Evolutionary conservation across 306 rosid genomes (phyloP), one percentile per base, ranked within the genome.

Genomic region (Morella rubra): DNA sequence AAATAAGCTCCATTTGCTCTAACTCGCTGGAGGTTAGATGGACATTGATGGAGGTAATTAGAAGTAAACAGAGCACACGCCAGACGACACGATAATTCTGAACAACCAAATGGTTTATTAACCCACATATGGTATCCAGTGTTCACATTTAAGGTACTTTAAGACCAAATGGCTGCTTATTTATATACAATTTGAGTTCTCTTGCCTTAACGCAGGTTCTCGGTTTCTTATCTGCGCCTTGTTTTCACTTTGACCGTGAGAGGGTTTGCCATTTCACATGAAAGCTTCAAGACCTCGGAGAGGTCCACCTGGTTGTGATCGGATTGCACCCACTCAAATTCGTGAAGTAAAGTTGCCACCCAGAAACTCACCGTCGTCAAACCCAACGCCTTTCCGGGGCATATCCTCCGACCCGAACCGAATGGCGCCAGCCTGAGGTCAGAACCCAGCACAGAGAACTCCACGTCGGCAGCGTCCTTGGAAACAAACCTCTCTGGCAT

Each of bases 221-320:
- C 8, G 8, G 6, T 64, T n/a, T 66, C 32, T 42, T 10, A 13
- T 49, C 51, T 41, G 20, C 85, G 91, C 88, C 97, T 90, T 0
- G 88, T 87, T 41, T 79, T 81, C 58, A 87, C 80, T 44, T 74
- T 52, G 8, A 83, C 93, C 0, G 45, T 66, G 3, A 96, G 84
- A 44, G 99, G 97, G 27, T 71, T 86, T 1, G 92, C 92, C 98
- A 95, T 88, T 84, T 95, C 97, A 37, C 92, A 90, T 0, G 98
- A 95, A 14, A 95, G 85, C 89, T 77, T 90, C 3, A 95, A 81
- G 0, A 88, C 82, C 52, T 95, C 98, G 0, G 91, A 79, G 7
- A 95, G 75, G 83, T 95, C 92, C 45, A 92, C 92, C 0, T 67
- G 52, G 1, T 20, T 76, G n/a, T 60, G 67, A 71, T 82, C 82